A percentile compares a stretch with the other conserved stretches of the same genome.
Conservation (phyloP, 73 alveolate genomes). For the Effrenium voratum region DNA sequence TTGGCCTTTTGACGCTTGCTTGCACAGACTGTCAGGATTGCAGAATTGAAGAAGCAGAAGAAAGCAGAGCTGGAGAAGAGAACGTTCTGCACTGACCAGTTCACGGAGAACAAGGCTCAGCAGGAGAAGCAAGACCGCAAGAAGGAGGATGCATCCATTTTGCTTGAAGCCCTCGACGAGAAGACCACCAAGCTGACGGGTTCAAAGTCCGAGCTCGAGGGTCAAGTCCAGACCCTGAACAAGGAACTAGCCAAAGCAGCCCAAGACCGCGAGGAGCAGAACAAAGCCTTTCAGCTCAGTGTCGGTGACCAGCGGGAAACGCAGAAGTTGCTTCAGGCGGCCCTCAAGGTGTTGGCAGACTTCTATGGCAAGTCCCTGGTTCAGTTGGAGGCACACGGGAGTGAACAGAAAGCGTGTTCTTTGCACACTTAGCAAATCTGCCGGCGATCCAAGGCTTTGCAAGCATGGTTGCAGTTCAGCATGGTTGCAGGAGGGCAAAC, state of each 20-base stretch:
- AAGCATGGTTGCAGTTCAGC: no score
- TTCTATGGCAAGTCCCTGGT: neutral
- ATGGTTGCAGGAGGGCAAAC: no score
- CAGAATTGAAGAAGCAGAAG: constrained; percentile 32
- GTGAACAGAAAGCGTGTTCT: no score
- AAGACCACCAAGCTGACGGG: neutral
- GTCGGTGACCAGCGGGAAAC: constrained; percentile 51
- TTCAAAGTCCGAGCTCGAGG: neutral
- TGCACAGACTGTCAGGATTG: neutral
- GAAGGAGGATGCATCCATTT: constrained; percentile 21
- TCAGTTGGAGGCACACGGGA: no score
- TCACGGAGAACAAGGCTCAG: constrained; percentile 27
- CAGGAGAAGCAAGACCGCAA: constrained; percentile 37
- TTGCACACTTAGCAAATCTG: no score
- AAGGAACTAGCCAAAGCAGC: constrained; percentile 17
- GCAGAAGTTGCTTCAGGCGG: neutral
- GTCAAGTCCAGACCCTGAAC: constrained; percentile 1
- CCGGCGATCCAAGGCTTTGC: no score
- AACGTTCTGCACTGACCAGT: neutral
- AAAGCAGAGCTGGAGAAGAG: neutral
- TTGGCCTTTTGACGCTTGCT: neutral
- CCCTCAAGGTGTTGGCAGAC: neutral
- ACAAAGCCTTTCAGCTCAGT: constrained; percentile 23
- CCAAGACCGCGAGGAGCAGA: constrained; percentile 42
- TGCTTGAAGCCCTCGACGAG: neutral